phyloP scores from a whole-genome alignment of 495 filamentous ascomycete genomes.

The Lepidopterella palustris region DNA sequence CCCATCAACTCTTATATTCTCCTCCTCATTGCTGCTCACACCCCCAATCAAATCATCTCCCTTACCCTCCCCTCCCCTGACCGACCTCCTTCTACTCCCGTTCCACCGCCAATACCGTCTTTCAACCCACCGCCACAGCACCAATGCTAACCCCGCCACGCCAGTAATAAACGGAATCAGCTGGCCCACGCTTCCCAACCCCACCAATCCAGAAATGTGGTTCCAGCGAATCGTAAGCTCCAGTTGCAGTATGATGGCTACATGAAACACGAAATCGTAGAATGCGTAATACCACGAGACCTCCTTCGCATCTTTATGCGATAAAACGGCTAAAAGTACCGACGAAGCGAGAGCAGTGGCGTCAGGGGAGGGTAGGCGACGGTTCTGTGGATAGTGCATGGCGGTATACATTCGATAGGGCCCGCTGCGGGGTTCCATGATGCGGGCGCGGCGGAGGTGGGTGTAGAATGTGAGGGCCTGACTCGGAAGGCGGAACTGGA shows the following conservation, averaged over 20 bases:
- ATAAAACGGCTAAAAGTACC: too few relatives aligned
- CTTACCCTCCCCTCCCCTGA: not conserved
- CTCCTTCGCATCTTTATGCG: not conserved
- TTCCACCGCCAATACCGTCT: not conserved
- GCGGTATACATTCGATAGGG: conserved; percentile 8
- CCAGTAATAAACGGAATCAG: conserved; percentile 33
- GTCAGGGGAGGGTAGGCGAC: conserved; percentile 3
- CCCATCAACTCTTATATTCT: not conserved
- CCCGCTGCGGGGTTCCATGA: conserved; percentile 4
- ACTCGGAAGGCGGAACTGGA: conserved; percentile 12
- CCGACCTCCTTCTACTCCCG: not conserved
- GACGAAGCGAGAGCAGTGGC: not conserved
- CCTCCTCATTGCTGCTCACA: not conserved
- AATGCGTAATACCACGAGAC: conserved; percentile 6
- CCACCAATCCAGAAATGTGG: conserved; percentile 19
- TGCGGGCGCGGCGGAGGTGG: conserved; percentile 4
- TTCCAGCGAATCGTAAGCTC: conserved; percentile 33
- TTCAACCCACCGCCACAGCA: not conserved
- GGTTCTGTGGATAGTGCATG: not conserved
- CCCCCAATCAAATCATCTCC: not conserved
- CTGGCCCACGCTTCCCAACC: conserved; percentile 28
- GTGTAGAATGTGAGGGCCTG: not conserved
- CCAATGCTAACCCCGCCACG: conserved; percentile 20
- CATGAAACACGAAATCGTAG: conserved; percentile 9
- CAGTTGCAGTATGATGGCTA: conserved; percentile 26